Base-by-base conservation (phyloP, 305 asterid species). In the Fraxinus xanthoxyloides region DNA sequence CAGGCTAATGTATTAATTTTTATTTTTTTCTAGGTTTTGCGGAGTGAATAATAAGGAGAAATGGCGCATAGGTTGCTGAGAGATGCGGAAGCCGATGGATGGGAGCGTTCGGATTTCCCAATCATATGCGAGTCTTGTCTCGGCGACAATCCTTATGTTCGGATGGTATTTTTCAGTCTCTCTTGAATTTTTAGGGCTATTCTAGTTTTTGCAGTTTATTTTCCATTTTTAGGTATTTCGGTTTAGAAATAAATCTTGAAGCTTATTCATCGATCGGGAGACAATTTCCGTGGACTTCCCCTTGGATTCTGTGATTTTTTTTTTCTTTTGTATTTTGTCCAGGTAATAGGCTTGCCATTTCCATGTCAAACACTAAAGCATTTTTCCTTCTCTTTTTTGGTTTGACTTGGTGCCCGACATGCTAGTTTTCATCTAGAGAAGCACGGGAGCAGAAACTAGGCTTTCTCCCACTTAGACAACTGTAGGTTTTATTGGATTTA, bases 31-130 rank as follows among this genome's bases (percentile, higher is more conserved):
- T 31, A 31, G 75, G 75, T 31, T 31, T 70, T 31, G 35, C 36
- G 31, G 24, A 70, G 75, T 31, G 75, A 70, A 7, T 43, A 65
- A 78, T 48, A 78, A 87, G 76, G 82, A 67, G 65, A 74, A 80
- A 95, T 95, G 99, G 99, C 97, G 6, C 99, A 94, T 85, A 89
- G 99, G 85, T 86, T 95, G 78, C 86, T 95, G 84, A 89, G 98
- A 82, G 93, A 95, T 83, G 97, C 85, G 4, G 99, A 92, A 86
- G 95, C 97, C 5, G 99, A 95, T 88, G 99, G 98, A 38, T 95
- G 98, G 98, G 99, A 94, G 84, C 89, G 97, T 38, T 89, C 99
- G 21, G 98, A 95, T 81, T 95, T 94, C 80, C 98, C 98, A 1
- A 92, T 95, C 79, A 93, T 95, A 13, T 95, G 99, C 46, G 98